Evolutionary conservation across 2,329 filamentous ascomycete genomes (phyloP), one percentile per base, ranked within the genome.

Genomic region (Aureobasidium uvarum): DNA sequence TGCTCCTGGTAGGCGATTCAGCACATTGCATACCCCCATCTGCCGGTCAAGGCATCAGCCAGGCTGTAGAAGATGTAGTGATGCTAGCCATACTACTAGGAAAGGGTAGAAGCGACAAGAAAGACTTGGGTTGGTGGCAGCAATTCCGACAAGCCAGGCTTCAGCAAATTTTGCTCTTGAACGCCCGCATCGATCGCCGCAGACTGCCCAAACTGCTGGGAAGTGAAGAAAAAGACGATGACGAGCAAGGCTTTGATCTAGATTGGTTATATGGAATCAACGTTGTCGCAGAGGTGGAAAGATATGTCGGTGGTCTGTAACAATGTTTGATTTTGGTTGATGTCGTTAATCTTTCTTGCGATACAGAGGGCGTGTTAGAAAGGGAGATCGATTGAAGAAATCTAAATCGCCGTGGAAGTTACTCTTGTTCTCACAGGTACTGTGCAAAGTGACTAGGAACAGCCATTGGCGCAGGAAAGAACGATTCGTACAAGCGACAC

Each of bases 1-100:
- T 85, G 2, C 76, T 86, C 5, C 73, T 87, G 1, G 73, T 86
- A 2, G 85, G 84, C 4, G 84, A 86, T 71, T 83, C 83, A 2
- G 84, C 83, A 0, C 84, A 86, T 72, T 83, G 84, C 0, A 75
- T 86, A 64, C 80, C 82, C 2, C 79, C 84, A 0, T 81, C 79
- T 6, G 80, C 80, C 0, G 83, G 84, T 1, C 84, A 86, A 71
- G 85, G 84, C 0, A 79, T 81, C 0, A 81, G 79, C 4, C 84
- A 85, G 71, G 84, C 82, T 0, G 70, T 86, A 13, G 84, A 86
- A 70, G 84, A 86, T 72, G 78, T 77, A 0, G 80, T 83, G 67
- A 76, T 79, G 0, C 73, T 85, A 11, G 74, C 77, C 0, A 66
- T 82, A 28, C 72, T 84, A 1, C 70, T 77, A 11, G 60, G 58